Evolutionary conservation across 495 filamentous ascomycete genomes (phyloP), one percentile per base, ranked within the genome.

Genomic region (Annulohypoxylon nitens): DNA sequence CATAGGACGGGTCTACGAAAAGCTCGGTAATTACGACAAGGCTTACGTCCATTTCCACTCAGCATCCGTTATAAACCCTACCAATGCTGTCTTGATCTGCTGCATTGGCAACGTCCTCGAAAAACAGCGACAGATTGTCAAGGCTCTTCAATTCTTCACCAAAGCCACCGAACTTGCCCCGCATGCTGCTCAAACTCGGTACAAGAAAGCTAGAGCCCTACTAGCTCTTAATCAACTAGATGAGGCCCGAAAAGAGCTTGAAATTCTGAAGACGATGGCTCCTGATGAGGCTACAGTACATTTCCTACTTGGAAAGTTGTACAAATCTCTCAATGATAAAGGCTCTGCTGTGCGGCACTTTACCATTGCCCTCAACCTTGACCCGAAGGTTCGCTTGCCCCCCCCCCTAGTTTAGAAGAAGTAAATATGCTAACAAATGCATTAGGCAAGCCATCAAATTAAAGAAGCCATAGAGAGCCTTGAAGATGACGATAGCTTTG

Each of bases 221-320:
- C 88, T 98, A 84, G 89, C 89, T 62, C 83, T 95, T n/a, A 89
- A 90, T 10, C 88, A 93, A 55, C 83, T 87, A 50, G 81, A 91
- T 30, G 82, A 88, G 43, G 96, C 96, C 2, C 81, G 96, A 43
- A 82, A 84, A 25, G 96, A 99, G 76, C 83, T 99, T 53, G 88
- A 90, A 79, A 85, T 94, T 10, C 82, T 98, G 65, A 93, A 95
- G 78, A 93, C 97, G 67, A 85, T 97, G 61, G 94, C 93, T 37
- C 96, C 97, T 0, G 94, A 99, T 75, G 95, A 97, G 77, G 93
- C 97, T 20, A 97, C 94, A 74, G 95, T 99, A 26, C 95, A 97
- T 79, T 99, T 96, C 82, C 85, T 95, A 41, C 87, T 98, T 3
- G 96, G 94, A 11, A 93, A 91, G 79, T 81, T 97, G 65, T 95